These are phyloP conservation scores for Russula abietina DNA, from an alignment of 768 basidiomycete species.

Conservation along the genomic window DNA sequence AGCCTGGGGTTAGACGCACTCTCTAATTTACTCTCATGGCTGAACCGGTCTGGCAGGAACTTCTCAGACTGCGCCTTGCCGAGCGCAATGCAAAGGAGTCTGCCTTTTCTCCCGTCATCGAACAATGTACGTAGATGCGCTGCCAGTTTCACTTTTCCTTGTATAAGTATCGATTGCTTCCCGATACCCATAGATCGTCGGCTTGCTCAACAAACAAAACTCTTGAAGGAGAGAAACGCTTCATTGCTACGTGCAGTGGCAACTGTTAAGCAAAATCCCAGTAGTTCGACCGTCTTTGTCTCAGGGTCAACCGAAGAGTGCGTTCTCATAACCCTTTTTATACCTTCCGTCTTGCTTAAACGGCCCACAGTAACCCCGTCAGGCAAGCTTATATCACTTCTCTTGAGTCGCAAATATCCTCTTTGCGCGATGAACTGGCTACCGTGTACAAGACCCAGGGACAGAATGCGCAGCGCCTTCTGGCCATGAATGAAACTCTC, in stretches of 20 bases:
- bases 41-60: constrained; percentile 81
- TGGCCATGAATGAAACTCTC: constrained; percentile 92
- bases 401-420: constrained; percentile 89
- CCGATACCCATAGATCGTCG: constrained; percentile 59
- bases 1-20: neutral
- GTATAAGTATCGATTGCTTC: constrained; percentile 20
- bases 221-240: constrained; percentile 88
- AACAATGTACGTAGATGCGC: constrained; percentile 68
- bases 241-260: constrained; percentile 81
- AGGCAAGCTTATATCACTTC: constrained; percentile 85
- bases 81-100: constrained; percentile 80
- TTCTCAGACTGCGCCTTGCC: constrained; percentile 67
- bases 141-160: constrained; percentile 18
- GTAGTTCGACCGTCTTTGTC: constrained; percentile 55
- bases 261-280: constrained; percentile 58
- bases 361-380: constrained; percentile 63
- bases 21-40: constrained; percentile 46
- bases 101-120: constrained; percentile 77
- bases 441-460: constrained; percentile 95
- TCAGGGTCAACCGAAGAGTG: constrained; percentile 68
- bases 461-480: constrained; percentile 87
- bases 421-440: constrained; percentile 85
- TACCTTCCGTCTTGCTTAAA: constrained; percentile 1
- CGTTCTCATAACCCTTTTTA: constrained; percentile 29
- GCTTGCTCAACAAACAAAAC: constrained; percentile 85